Evolutionary conservation across 305 asterid genomes (phyloP), one percentile per base, ranked within the genome.

Genomic region (Rubia occidens): DNA sequence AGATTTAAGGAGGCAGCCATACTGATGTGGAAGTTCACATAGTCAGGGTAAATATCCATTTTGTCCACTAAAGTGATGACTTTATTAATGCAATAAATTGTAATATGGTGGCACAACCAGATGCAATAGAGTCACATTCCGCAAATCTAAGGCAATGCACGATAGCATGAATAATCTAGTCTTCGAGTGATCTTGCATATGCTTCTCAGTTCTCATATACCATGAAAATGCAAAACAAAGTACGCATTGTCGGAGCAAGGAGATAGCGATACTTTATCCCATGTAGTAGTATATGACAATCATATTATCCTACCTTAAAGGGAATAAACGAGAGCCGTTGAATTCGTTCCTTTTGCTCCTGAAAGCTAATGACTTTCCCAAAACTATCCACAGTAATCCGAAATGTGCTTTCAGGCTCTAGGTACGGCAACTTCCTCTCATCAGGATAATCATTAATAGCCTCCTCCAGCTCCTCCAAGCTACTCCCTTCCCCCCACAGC

Each of bases 401-500:
- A 82, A 94, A 94, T 17, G 97, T 90, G 85, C 82, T 87, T 26
- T 73, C 95, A 32, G 86, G 70, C 69, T 67, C 66, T 49, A 94
- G 70, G 85, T 87, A 94, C 0, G 95, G 90, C 72, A 81, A 79
- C 84, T 83, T 89, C 70, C 80, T 78, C 55, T 84, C 96, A 60
- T 86, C 96, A 3, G 97, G 90, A 83, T 82, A 90, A 40, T 58
- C 72, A 26, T 78, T 80, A 40, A 94, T 83, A 56, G 95, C 84
- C 78, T 80, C 87, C 76, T 89, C 95, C 76, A 94, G 84, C 73
- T 90, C 97, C 87, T 87, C 91, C 71, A 86, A 86, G 80, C 69
- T 79, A 61, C 77, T 69, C 1, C 96, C 99, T 78, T 94, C 96
- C 55, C 99, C 99, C 99, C 99, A 94, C n/a, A 90, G 75, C 77